A percentile compares a stretch with the other conserved stretches of the same genome.
Conservation (phyloP, 169 alveolate species). For the Neospora caninum region DNA sequence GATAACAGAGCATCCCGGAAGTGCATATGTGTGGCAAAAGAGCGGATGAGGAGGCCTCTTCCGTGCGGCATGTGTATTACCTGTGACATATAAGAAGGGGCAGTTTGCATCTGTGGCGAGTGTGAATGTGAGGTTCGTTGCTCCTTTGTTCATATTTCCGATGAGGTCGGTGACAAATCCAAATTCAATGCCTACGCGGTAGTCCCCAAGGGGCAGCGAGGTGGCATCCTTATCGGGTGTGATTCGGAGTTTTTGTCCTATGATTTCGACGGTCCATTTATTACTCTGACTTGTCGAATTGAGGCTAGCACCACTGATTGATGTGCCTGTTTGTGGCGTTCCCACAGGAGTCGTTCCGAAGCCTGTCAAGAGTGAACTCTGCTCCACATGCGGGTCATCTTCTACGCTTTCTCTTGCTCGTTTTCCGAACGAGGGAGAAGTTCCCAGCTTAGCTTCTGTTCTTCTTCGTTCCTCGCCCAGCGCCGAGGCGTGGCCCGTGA, state of each 20-base stretch:
- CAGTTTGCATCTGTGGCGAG: constrained; percentile 74
- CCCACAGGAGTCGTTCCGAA: background rate
- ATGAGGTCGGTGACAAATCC: constrained; percentile 72
- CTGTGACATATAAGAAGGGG: constrained; percentile 74
- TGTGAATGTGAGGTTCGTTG: constrained; percentile 63
- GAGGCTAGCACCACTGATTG: too few relatives aligned
- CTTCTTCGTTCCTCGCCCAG: background rate
- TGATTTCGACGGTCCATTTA: constrained; percentile 66
- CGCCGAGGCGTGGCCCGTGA: background rate
- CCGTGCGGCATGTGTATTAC: background rate
- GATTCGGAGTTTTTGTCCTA: constrained; percentile 68
- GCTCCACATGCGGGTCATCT: background rate
- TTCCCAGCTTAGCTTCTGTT: background rate
- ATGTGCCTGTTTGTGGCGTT: background rate
- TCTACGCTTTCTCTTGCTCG: background rate
- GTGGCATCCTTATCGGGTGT: constrained; percentile 69
- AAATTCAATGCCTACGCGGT: constrained; percentile 68
- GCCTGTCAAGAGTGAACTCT: background rate
- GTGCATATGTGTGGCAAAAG: too few relatives aligned
- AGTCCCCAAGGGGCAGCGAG: constrained; percentile 75
- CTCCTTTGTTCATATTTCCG: constrained; percentile 73
- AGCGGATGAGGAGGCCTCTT: too few relatives aligned
- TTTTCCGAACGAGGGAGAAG: background rate
- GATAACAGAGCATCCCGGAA: too few relatives aligned
- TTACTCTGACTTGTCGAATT: constrained; percentile 2